Percentiles rank a stretch among this genome's conserved stretches.
Evolutionary conservation across 2,329 filamentous ascomycete genomes (phyloP).

Genomic region (Microdochium bolleyi): DNA sequence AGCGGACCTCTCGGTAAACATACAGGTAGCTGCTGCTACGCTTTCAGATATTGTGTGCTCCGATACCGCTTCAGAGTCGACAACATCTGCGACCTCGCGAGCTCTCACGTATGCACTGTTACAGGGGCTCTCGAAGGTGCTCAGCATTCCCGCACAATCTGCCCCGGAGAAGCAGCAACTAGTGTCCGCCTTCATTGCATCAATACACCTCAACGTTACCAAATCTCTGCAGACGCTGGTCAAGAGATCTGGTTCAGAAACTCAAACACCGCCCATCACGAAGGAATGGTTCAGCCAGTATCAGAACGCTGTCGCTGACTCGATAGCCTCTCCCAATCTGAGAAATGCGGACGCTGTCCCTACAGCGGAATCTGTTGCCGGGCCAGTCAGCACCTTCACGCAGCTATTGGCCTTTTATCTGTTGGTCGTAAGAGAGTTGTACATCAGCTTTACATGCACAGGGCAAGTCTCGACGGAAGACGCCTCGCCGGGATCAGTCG

Average conservation of each 20-base stretch:
- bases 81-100: constrained; percentile 30
- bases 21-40: constrained; percentile 30
- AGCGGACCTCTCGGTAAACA: constrained; percentile 9
- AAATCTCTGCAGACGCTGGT: constrained; percentile 6
- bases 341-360: background rate
- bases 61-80: constrained; percentile 18
- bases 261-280: constrained; percentile 7
- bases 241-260: background rate
- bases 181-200: constrained; percentile 15
- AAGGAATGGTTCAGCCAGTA: constrained; percentile 7
- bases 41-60: constrained; percentile 43
- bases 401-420: constrained; percentile 15
- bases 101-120: constrained; percentile 26
- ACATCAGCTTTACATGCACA: constrained; percentile 15
- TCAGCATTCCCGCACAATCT: constrained; percentile 1
- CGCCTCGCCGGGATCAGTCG: background rate
- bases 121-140: constrained; percentile 12
- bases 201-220: constrained; percentile 14
- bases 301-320: background rate
- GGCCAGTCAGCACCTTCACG: constrained; percentile 2
- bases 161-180: background rate
- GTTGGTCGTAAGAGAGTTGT: constrained; percentile 18
- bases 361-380: background rate
- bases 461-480: background rate
- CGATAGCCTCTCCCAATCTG: background rate